phyloP scores from a whole-genome alignment of 208 protist genomes.

The Phytomonas sp. region DNA sequence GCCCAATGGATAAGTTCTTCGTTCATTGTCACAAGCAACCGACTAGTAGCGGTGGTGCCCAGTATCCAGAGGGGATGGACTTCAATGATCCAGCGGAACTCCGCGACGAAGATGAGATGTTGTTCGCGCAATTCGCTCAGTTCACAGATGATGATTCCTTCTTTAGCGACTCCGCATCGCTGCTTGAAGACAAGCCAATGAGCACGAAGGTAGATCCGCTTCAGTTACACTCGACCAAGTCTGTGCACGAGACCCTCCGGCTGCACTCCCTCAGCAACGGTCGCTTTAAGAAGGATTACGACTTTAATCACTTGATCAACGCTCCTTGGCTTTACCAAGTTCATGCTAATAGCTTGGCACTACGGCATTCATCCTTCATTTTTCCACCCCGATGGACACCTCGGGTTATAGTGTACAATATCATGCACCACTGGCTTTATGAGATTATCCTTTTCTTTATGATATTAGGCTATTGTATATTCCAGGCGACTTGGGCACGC shows the following conservation, averaged over 20 bases:
- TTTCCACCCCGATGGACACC: constrained; percentile 75
- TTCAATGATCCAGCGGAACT: constrained; percentile 17
- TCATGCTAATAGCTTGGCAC: constrained; percentile 62
- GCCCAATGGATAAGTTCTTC: constrained; percentile 79
- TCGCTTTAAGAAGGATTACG: constrained; percentile 41
- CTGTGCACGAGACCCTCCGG: constrained; percentile 60
- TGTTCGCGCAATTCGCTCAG: constrained; percentile 80
- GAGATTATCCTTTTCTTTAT: constrained; percentile 65
- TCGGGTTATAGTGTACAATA: constrained; percentile 85
- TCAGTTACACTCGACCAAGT: constrained; percentile 32
- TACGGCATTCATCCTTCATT: constrained; percentile 77
- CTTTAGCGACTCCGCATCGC: constrained; percentile 24
- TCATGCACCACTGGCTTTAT: constrained; percentile 85
- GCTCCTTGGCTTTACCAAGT: constrained; percentile 73
- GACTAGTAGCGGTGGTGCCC: constrained; percentile 7
- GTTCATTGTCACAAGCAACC: constrained; percentile 35
- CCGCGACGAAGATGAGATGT: constrained; percentile 32
- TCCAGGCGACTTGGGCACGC: constrained; percentile 74
- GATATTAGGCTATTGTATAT: constrained; percentile 80
- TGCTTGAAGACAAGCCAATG: constrained; percentile 52
- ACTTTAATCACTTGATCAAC: constrained; percentile 29
- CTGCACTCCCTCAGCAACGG: constrained; percentile 46
- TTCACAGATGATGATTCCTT: constrained; percentile 90
- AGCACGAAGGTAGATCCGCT: constrained; percentile 33
- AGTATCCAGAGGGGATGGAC: background rate